Percentiles rank a stretch among this genome's conserved stretches.
These are phyloP conservation scores for Tulasnella sp. DNA, from an alignment of 768 basidiomycete species.

Conservation along the genomic window DNA sequence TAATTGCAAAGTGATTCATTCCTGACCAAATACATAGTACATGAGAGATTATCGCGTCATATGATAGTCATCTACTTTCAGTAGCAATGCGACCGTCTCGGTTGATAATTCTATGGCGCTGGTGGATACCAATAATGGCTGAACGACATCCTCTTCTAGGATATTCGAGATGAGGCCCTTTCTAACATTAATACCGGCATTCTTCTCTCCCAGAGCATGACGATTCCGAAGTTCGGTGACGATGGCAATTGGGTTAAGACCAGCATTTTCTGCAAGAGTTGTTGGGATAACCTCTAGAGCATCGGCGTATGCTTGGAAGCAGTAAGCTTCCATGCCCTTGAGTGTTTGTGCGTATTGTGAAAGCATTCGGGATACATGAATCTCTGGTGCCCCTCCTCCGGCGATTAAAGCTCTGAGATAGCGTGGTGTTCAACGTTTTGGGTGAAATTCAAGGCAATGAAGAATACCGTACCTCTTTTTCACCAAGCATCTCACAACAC, in stretches of 20 bases:
- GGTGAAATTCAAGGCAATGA: neutral
- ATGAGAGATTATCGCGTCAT: constrained; percentile 17
- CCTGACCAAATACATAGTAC: neutral
- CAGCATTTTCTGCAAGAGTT: constrained; percentile 96
- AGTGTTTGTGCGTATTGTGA: constrained; percentile 85
- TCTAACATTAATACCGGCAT: constrained; percentile 95
- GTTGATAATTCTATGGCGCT: constrained; percentile 91
- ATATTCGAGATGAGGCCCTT: constrained; percentile 98
- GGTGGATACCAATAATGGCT: constrained; percentile 87
- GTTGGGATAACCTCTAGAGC: constrained; percentile 96
- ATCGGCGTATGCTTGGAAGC: constrained; percentile 97
- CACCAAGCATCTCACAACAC: constrained; percentile 94
- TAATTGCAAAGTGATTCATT: no score
- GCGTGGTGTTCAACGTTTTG: neutral
- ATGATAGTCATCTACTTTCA: constrained; percentile 83
- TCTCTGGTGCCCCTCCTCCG: constrained; percentile 95
- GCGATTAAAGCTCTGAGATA: constrained; percentile 69
- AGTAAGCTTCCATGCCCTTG: constrained; percentile 97
- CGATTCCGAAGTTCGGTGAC: constrained; percentile 96
- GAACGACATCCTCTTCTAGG: constrained; percentile 91
- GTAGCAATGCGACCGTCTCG: constrained; percentile 89
- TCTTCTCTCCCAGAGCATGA: constrained; percentile 87
- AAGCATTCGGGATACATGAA: constrained; percentile 84
- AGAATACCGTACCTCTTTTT: constrained; percentile 70
- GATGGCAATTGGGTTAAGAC: constrained; percentile 93